Evolutionary conservation across 2,329 filamentous ascomycete genomes (phyloP).

Genomic region (Byssochlamys sp.): DNA sequence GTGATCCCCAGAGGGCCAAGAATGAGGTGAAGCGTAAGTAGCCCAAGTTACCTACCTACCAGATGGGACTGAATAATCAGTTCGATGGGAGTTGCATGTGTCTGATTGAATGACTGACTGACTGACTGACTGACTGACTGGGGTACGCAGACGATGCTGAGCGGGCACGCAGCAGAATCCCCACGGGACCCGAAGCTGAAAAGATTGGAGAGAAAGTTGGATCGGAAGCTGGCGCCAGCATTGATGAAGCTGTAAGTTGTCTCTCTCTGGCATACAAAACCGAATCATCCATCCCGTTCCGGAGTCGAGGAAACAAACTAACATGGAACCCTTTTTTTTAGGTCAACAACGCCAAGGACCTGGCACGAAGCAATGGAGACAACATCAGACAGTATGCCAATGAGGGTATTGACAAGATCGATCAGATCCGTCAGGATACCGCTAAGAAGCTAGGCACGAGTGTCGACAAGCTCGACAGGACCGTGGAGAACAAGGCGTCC

Average conservation of each 20-base stretch:
- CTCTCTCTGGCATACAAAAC: not conserved
- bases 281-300: too few species aligned
- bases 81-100: not conserved
- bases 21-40: slow-evolving; percentile 72
- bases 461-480: slow-evolving; percentile 71
- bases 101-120: not conserved
- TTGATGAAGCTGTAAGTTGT: slow-evolving; percentile 58
- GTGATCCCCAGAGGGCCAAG: slow-evolving; percentile 70
- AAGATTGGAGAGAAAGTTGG: slow-evolving; percentile 55
- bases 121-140: not conserved
- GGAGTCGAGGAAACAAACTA: not conserved
- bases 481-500: slow-evolving; percentile 64
- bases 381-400: slow-evolving; percentile 52
- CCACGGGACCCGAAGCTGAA: slow-evolving; percentile 54
- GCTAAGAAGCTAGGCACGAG: slow-evolving; percentile 41
- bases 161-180: slow-evolving; percentile 56
- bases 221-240: slow-evolving; percentile 52
- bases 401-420: slow-evolving; percentile 47
- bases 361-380: slow-evolving; percentile 49
- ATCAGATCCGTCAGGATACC: slow-evolving; percentile 57
- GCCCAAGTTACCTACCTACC: not conserved
- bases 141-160: slow-evolving; percentile 60
- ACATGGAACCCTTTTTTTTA: slow-evolving; percentile 17
- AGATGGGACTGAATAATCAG: too few species aligned
- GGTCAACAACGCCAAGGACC: slow-evolving; percentile 52